Base-by-base conservation (phyloP, 2,329 filamentous ascomycete species). In the Aotearoamyces nothofagi region DNA sequence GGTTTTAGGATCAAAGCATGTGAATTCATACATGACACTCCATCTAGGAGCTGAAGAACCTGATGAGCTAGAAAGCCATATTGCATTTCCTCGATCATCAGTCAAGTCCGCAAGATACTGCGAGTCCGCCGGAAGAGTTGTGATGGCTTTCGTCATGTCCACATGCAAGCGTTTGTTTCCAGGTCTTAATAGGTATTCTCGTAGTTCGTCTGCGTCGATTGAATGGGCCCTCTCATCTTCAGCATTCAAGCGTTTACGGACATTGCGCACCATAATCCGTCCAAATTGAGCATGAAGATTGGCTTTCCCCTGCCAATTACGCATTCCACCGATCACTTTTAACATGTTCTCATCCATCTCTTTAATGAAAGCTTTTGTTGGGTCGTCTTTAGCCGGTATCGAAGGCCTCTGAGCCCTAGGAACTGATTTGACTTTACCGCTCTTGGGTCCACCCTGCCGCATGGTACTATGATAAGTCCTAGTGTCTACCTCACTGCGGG, bases 91-190 rank as follows among this genome's bases (percentile, higher is more conserved):
- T 6, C 35, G n/a, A 8, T 19, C 29, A 19, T 38, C 25, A 15
- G 41, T 46, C 26, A 49, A 29, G 3, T 34, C 33, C 12, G 40
- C 23, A 6, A 49, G 22, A 14, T 32, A 36, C 15, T 41, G 31
- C 5, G 42, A 33, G 8, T 51, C 48, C 1, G 33, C 33, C 15
- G 41, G 32, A 2, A 39, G 9, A 2, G 27, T 38, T 2, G 45
- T 44, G 4, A 51, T n/a, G 9, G 42, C 36, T 4, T 42, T 40
- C 2, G 43, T 49, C 24, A 50, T 49, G 7, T 25, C 25, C 11
- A 17, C 22, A n/a, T n/a, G n/a, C 9, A 23, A 20, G 4, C 27
- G 29, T 5, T 31, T 5, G 19, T 5, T n/a, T 31, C 10, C 9
- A 14, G 8, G 8, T 24, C 14, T 11, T 15, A 16, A 9, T 13